Evolutionary conservation across 2,329 filamentous ascomycete species (phyloP), one percentile per base, ranked within the genome.

Genomic region (Scedosporium aurantiacum): DNA sequence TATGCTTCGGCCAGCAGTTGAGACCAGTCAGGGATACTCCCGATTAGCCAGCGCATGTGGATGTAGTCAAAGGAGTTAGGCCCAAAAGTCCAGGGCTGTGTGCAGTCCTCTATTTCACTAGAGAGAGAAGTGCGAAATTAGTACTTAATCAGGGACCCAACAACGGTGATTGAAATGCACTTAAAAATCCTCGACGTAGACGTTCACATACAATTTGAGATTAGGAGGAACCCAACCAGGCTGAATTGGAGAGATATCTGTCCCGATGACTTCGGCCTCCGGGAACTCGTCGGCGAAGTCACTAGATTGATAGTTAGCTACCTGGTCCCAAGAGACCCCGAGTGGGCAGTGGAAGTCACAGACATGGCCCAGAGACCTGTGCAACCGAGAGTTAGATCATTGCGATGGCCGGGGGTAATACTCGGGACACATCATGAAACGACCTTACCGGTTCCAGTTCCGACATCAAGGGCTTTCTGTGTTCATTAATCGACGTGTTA

Each of bases 201-300:
- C 16, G 27, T 56, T 54, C 21, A 60, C 62, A 60, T 58, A 25
- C 52, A 76, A 75, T 3, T 66, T 65, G 4, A 72, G 54, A 12
- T 75, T 75, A 4, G 73, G 72, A 0, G 73, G 71, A 0, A 85
- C 78, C 72, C 80, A 80, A 40, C 70, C 71, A 0, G 82, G 81
- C 66, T 84, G 82, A 7, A 83, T 81, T 1, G 82, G 80, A 7
- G 78, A 81, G 16, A 84, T 75, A 66, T 85, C 82, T 1, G 79
- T 81, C 37, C 82, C 82, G 37, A 76, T 73, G 1, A 71, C 77
- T 69, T 68, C 73, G 59, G 69, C 76, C 63, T 73, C 66, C 8
- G 79, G 78, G 54, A 76, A 78, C 2, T 75, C 63, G 60, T 80
- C 69, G 64, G 74, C 70, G 58, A 74, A 70, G 63, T 83, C 82